Percentiles rank a stretch among this genome's conserved stretches.
Evolutionary conservation across 169 alveolate species (phyloP).

Genomic region (Plasmodium malariae): DNA sequence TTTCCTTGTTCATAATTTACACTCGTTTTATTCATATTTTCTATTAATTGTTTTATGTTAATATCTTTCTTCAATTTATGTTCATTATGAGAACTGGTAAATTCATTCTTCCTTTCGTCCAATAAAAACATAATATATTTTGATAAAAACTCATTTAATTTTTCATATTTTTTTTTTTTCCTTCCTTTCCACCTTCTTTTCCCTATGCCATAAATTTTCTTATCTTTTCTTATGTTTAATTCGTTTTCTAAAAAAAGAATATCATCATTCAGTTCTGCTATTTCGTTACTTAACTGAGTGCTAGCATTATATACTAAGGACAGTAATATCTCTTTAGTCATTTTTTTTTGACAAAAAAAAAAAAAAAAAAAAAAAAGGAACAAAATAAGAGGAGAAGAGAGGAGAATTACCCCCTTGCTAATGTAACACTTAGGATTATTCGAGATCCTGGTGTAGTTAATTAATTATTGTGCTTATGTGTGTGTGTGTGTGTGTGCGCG

Average conservation of each 20-base stretch:
- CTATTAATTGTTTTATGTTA: neutral
- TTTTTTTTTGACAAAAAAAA: conserved; percentile 19
- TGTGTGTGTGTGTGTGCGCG: neutral
- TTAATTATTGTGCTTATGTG: neutral
- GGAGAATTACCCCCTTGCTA: too few relatives aligned
- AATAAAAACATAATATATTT: conserved; percentile 32
- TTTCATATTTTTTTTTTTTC: conserved; percentile 21
- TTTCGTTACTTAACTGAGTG: conserved; percentile 36
- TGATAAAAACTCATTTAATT: conserved; percentile 37
- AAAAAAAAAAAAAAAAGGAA: neutral
- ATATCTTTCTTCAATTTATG: neutral
- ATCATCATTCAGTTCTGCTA: conserved; percentile 37
- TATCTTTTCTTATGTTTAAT: conserved; percentile 11
- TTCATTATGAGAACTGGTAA: neutral
- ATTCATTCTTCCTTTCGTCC: conserved; percentile 5
- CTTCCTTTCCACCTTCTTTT: conserved; percentile 9
- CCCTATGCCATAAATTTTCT: neutral
- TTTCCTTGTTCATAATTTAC: conserved; percentile 3
- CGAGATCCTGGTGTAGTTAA: too few relatives aligned
- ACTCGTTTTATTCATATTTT: neutral
- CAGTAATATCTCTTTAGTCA: conserved; percentile 34
- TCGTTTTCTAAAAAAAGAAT: conserved; percentile 20
- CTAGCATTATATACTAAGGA: conserved; percentile 56
- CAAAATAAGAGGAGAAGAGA: too few relatives aligned
- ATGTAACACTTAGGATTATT: too few relatives aligned